Base-by-base conservation (phyloP, 768 basidiomycete species). In the Naganishia randhawae region DNA sequence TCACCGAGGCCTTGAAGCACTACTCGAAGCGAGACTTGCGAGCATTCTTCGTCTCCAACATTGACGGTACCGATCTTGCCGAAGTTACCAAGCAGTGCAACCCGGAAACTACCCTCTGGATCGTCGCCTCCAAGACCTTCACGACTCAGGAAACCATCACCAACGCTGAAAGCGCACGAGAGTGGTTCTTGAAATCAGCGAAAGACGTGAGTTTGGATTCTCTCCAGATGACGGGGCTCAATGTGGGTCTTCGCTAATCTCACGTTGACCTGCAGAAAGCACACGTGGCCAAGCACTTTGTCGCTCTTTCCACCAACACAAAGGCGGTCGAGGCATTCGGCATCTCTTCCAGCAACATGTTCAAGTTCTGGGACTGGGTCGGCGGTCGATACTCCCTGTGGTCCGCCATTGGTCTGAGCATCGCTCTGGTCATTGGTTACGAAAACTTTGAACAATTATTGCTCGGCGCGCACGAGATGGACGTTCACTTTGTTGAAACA, bases 301-400 rank as follows among this genome's bases (percentile, higher is more conserved):
- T 97, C 45, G 96, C 96, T 3, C 87, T 99, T 67, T 93, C 91
- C 75, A 99, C 96, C 67, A 99, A 99, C 81, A 92, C 92, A 62
- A 85, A 88, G 77, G 92, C 90, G 13, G 96, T 98, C 66, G 90
- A 91, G 19, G 86, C 84, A 2, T 99, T 99, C 76, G 96, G 96
- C 48, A 99, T 99, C 76, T 84, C 88, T 52, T 80, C 87, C 69
- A 85, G 85, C 73, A 97, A 97, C 83, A 99, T 99, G 94, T 99
- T 99, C 86, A 88, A 89, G 78, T 98, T 99, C 86, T 99, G 95
- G 95, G 96, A 98, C 81, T 99, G 96, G 96, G 96, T 99, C 71
- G 96, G 96, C 71, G 96, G 96, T 31, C 87, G 95, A 71, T 99
- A 99, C 85, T 92, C 90, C 74, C 84, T 99, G 72, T 98, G 96